Base-by-base conservation (phyloP, 805 yeast species). In the Lipomyces japonicus region DNA sequence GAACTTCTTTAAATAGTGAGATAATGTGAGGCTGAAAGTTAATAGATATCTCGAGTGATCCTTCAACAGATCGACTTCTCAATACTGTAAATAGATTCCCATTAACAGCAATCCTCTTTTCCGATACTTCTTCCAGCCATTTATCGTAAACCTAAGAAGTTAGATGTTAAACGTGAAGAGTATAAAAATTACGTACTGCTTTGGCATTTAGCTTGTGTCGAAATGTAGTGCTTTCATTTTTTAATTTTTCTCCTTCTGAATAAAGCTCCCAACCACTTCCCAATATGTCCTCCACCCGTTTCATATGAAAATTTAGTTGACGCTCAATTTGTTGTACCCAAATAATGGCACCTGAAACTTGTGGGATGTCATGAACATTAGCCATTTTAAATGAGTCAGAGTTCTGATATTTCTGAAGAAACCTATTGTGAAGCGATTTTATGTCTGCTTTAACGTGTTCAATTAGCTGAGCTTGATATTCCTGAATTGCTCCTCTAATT, bases 231-330 rank as follows among this genome's bases (percentile, higher is more conserved):
- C 78, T 72, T 51, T 79, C 86, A 1, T 70, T 64, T 9, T 75
- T 69, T 0, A 91, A 75, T 53, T 75, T 77, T 45, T 74, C 75
- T 0, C 96, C 96, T 45, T 82, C 88, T 2, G 82, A 76, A 50
- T 78, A 79, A 7, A 72, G 67, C 19, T 65, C 68, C 90, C 90
- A 84, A 5, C 79, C 79, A 16, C 71, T 61, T 0, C 89, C 86
- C 5, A 84, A 66, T 3, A 82, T 71, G 10, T 72, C 64, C 39
- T 76, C 79, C 5, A 82, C 65, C 26, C 79, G 70, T 3, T 63
- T 57, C 28, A 72, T 60, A n/a, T 80, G 62, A 22, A 66, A 64
- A 2, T 67, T 64, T 2, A 81, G 61, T 42, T 76, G 76, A 23
- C 65, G 55, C 31, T 71, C 73, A 2, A 80, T 68, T 57, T 80